Base-by-base conservation (phyloP, 495 filamentous ascomycete species). In the Parachaetomium inaequale region DNA sequence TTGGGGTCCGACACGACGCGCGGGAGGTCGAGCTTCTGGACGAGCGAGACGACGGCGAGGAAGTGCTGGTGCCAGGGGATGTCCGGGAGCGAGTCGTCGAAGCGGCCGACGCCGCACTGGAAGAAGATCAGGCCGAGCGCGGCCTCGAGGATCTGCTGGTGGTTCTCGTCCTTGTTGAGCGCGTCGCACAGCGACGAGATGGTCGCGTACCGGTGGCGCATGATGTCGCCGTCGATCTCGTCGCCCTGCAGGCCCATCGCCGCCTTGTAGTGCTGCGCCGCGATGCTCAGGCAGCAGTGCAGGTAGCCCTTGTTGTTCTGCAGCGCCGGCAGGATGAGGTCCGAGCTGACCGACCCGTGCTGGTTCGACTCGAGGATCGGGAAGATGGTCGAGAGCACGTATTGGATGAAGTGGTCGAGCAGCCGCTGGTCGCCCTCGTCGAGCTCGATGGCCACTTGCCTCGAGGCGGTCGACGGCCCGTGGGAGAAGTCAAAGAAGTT, bases 51-150 rank as follows among this genome's bases (percentile, higher is more conserved):
- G 11, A 85, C 93, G 1, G 93, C 93, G 68, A 94, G 89, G 81
- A 98, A 98, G 78, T 98, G 94, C 68, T 95, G 90, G 75, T 88
- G 87, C 94, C 94, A 98, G 1, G 93, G 88, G 63, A 98, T 96
- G 69, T 98, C 94, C 3, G 92, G 92, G 14, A 98, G 85, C 55
- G 81, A 83, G 67, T 97, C 94, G 67, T 92, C 88, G 4, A 88
- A 84, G 50, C 89, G 81, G 36, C 94, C 94, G 59, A 98, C 93
- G 17, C 90, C 90, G 78, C 89, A 93, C 67, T 96, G 93, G 81
- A 97, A 98, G 78, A 98, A 92, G 63, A 97, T 96, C 85, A 98
- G 93, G 53, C 91, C 94, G 8, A 98, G 80, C 1, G 93, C 92
- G 3, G 94, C 92, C 75, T 98, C 94, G 14, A 98, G 83, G 64